These are phyloP conservation scores for Batkoa obscura DNA, from an alignment of 371 early-diverging fungal species.

Conservation along the genomic window DNA sequence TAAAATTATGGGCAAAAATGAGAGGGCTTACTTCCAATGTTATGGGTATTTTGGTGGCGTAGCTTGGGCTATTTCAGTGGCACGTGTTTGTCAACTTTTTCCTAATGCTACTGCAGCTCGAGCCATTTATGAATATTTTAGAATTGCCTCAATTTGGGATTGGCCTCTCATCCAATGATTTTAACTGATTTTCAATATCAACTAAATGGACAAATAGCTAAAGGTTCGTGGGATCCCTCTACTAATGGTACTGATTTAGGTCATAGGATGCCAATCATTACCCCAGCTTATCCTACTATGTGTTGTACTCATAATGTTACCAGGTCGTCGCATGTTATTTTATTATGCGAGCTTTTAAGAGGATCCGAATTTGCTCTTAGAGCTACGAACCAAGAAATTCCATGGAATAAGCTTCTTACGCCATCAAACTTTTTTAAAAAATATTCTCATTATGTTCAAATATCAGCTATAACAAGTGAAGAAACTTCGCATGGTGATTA, in stretches of 20 bases:
- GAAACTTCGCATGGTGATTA: slow-evolving; percentile 56
- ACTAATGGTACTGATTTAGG: slow-evolving; percentile 67
- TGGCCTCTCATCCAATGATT: slow-evolving; percentile 98
- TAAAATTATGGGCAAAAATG: slow-evolving; percentile 97
- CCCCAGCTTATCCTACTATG: slow-evolving; percentile 99
- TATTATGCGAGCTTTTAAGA: slow-evolving; percentile 68
- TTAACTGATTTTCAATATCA: slow-evolving; percentile 84
- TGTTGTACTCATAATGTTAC: slow-evolving; percentile 99
- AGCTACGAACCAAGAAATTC: slow-evolving; percentile 42
- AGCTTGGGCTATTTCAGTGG: slow-evolving; percentile 98
- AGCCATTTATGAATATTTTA: slow-evolving; percentile 83
- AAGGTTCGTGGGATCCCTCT: slow-evolving; percentile 93
- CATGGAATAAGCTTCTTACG: slow-evolving; percentile 65
- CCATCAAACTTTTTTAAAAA: slow-evolving; percentile 77
- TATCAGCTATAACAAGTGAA: slow-evolving; percentile 56
- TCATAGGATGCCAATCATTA: slow-evolving; percentile 99
- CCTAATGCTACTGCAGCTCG: slow-evolving; percentile 82
- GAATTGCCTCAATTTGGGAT: slow-evolving; percentile 74
- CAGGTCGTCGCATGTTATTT: slow-evolving; percentile 65
- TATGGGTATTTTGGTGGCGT: slow-evolving; percentile 99
- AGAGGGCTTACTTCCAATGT: slow-evolving; percentile 86
- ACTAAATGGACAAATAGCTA: slow-evolving; percentile 7
- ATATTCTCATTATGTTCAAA: slow-evolving; percentile 83
- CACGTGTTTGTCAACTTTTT: slow-evolving; percentile 93
- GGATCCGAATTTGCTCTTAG: slow-evolving; percentile 43